These are phyloP conservation scores for Gracilariopsis chorda DNA, from an alignment of 23 red algal species.

Conservation along the genomic window DNA sequence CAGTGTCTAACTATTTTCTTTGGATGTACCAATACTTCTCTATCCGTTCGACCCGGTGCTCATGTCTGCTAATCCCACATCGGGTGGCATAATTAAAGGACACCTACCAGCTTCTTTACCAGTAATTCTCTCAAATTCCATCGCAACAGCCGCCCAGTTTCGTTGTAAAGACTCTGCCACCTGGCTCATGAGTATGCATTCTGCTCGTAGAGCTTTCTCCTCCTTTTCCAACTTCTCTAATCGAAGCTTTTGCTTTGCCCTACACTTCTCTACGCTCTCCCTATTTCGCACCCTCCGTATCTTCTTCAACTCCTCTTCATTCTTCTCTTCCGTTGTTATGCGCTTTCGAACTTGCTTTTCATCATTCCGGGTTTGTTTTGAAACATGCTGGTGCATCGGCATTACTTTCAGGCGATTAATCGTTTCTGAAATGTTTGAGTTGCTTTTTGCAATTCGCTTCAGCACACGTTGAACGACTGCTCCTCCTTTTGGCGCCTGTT, in stretches of 20 bases:
- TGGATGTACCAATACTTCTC: no score
- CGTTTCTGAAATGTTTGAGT: background rate
- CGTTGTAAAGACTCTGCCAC: background rate
- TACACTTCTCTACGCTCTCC: constrained; percentile 21
- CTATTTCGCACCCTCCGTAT: background rate
- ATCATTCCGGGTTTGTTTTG: background rate
- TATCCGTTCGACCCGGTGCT: background rate
- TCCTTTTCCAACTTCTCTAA: constrained; percentile 14
- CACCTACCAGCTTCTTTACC: background rate
- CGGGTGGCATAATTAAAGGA: background rate
- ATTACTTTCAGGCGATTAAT: background rate
- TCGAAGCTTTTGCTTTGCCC: background rate
- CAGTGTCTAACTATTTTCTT: no score
- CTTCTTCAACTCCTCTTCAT: constrained; percentile 8
- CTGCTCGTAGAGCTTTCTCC: background rate
- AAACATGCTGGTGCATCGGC: no score
- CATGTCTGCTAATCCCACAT: background rate
- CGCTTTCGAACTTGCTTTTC: background rate
- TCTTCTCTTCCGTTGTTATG: background rate
- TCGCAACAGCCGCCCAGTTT: background rate
- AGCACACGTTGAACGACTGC: background rate
- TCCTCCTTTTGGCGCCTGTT: background rate
- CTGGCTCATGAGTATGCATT: background rate
- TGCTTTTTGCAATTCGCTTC: constrained; percentile 1
- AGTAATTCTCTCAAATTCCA: background rate